phyloP scores from a whole-genome alignment of 1,284 basidiomycete species.

The Boletus sp. region DNA sequence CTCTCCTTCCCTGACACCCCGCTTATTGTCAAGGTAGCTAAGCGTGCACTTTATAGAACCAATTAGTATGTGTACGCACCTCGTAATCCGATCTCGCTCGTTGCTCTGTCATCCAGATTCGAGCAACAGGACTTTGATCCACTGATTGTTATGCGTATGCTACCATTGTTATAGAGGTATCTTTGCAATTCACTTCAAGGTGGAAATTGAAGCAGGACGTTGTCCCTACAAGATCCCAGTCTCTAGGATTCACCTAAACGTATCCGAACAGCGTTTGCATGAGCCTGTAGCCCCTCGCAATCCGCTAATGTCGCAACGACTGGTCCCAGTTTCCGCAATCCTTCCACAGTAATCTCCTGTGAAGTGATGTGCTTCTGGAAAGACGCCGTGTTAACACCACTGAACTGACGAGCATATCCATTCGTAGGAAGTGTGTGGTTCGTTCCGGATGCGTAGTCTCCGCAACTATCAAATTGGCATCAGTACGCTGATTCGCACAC shows the following conservation, averaged over 20 bases:
- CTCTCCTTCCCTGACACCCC: slow-evolving; percentile 90
- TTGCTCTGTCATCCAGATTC: slow-evolving; percentile 11
- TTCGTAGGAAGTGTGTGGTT: slow-evolving; percentile 97
- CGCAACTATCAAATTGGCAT: slow-evolving; percentile 59
- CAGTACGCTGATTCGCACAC: slow-evolving; percentile 1
- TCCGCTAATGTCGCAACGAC: slow-evolving; percentile 89
- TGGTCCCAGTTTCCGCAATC: slow-evolving; percentile 80
- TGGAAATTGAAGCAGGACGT: slow-evolving; percentile 1
- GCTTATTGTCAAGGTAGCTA: slow-evolving; percentile 86
- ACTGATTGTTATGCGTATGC: slow-evolving; percentile 8
- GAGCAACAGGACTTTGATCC: slow-evolving; percentile 18
- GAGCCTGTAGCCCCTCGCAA: slow-evolving; percentile 92
- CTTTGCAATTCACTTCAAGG: slow-evolving; percentile 2
- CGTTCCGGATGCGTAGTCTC: slow-evolving; percentile 97
- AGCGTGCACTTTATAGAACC: slow-evolving; percentile 85
- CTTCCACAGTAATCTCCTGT: slow-evolving; percentile 83
- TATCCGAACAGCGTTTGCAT: slow-evolving; percentile 84
- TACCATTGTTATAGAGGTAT: slow-evolving; percentile 18
- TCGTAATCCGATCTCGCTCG: slow-evolving; percentile 10
- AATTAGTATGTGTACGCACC: slow-evolving; percentile 46
- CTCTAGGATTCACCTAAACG: slow-evolving; percentile 39
- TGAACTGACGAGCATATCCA: slow-evolving; percentile 96
- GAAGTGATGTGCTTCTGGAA: slow-evolving; percentile 99
- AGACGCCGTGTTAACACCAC: slow-evolving; percentile 93
- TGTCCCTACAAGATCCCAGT: background rate